A percentile compares a stretch with the other conserved stretches of the same genome.
These are phyloP conservation scores for Pseudogymnoascus sp. DNA, from an alignment of 2,329 filamentous ascomycete genomes.

Conservation along the genomic window DNA sequence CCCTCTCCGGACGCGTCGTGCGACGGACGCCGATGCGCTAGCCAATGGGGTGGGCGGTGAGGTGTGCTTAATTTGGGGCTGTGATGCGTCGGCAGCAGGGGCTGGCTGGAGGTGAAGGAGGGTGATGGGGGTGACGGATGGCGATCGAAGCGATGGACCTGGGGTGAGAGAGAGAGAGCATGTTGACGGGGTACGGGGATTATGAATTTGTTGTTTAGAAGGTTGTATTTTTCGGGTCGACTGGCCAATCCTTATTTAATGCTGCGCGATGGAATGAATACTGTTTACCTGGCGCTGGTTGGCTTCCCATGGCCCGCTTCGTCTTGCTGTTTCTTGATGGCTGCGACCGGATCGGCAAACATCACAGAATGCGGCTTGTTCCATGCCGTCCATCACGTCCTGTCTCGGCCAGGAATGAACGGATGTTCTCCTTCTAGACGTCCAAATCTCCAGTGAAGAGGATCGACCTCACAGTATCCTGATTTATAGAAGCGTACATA, in stretches of 20 bases:
- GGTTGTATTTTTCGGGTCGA: constrained; percentile 1
- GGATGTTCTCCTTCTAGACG: background rate
- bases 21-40: background rate
- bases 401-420: background rate
- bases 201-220: background rate
- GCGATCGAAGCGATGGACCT: background rate
- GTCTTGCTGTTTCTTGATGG: background rate
- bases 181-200: constrained; percentile 2
- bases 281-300: background rate
- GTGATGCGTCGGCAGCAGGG: constrained; percentile 1
- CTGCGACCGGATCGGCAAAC: background rate
- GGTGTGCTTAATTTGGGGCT: constrained; percentile 4
- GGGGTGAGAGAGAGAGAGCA: background rate
- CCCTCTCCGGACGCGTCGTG: background rate
- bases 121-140: background rate
- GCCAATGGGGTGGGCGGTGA: constrained; percentile 3
- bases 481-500: background rate
- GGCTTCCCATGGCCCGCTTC: background rate
- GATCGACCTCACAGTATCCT: background rate
- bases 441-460: background rate
- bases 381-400: background rate
- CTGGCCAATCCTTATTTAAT: background rate
- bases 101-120: background rate
- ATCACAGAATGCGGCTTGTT: background rate
- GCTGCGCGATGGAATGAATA: background rate